Base-by-base conservation (phyloP, 2,329 filamentous ascomycete genomes). In the Lachnum nothofagi region DNA sequence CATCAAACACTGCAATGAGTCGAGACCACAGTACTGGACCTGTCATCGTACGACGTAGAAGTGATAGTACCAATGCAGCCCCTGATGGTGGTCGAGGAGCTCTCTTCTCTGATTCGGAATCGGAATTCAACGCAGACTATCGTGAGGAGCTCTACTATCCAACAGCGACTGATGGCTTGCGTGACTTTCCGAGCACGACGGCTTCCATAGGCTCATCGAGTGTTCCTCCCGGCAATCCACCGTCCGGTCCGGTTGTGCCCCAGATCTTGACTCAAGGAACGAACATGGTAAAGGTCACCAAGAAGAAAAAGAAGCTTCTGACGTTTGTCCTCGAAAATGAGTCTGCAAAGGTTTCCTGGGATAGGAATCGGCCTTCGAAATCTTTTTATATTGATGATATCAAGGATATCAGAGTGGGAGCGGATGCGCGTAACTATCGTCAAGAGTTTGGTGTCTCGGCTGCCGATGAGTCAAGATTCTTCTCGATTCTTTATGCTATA, bases 351-450 rank as follows among this genome's bases (percentile, higher is more conserved):
- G 87, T 98, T 20, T 86, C 79, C 22, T 97, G 91, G 91, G 87
- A 95, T 67, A 79, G 82, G 40, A 80, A 78, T 7, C 83, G 88
- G 29, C 83, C 86, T 1, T 80, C 82, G 20, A 97, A 96, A 66
- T 83, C 82, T 45, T 86, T 98, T 56, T 94, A 95, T 67, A 88
- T 98, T 54, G 93, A 98, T 62, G 90, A 97, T 65, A 91, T 98
- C 61, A 86, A 88, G 62, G 90, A 95, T 63, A 90, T 97, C 41
- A 83, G 91, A 54, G 82, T 84, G 27, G 90, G 88, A 16, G 79
- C 79, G 10, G 88, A 97, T 64, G 88, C 91, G 16, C 82, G 87
- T 49, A 91, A 95, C 65, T 95, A 95, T 65, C 85, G 88, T 35
- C 83, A 91, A 60, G 91, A 96, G 66, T 88, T 86, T 63, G 80